A percentile compares a stretch with the other conserved stretches of the same genome.
These are phyloP conservation scores for Lasiosphaeria miniovina DNA, from an alignment of 495 filamentous ascomycete species.

Conservation along the genomic window DNA sequence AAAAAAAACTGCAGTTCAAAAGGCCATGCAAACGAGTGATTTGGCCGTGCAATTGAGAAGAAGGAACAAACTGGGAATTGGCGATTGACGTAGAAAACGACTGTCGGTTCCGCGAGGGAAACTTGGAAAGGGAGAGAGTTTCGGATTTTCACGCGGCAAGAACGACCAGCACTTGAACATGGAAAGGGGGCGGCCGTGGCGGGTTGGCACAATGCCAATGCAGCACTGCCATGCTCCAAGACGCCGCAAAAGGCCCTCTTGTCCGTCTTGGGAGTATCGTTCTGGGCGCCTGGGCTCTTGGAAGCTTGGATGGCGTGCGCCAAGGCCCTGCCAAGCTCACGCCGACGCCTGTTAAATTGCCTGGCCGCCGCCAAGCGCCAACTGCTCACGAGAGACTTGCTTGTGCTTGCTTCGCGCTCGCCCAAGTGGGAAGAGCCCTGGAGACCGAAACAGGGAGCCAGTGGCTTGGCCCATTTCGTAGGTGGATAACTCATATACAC, in stretches of 20 bases:
- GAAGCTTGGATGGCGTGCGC: conserved; percentile 19
- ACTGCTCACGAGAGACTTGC: background rate
- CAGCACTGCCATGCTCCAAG: conserved; percentile 26
- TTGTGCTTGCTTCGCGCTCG: too few species aligned
- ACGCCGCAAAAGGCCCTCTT: conserved; percentile 1
- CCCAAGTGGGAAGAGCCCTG: too few species aligned
- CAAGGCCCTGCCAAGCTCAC: conserved; percentile 21
- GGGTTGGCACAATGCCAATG: background rate
- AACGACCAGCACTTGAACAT: background rate
- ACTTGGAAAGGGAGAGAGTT: conserved; percentile 3
- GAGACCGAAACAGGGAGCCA: too few species aligned
- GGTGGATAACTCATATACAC: too few species aligned
- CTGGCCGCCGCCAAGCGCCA: conserved; percentile 14
- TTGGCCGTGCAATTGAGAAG: conserved; percentile 7
- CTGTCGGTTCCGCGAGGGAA: conserved; percentile 3
- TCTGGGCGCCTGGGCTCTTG: background rate
- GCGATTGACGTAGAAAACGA: conserved; percentile 22
- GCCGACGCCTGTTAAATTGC: conserved; percentile 6
- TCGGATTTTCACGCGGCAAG: conserved; percentile 5
- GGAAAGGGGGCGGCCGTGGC: background rate
- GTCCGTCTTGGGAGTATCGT: too few species aligned
- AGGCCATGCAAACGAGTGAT: conserved; percentile 10
- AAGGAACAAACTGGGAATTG: conserved; percentile 12
- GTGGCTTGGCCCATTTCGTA: too few species aligned
- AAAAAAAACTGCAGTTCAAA: conserved; percentile 5